Conservation (phyloP, 2,329 filamentous ascomycete genomes). For the Aaosphaeria arxii region DNA sequence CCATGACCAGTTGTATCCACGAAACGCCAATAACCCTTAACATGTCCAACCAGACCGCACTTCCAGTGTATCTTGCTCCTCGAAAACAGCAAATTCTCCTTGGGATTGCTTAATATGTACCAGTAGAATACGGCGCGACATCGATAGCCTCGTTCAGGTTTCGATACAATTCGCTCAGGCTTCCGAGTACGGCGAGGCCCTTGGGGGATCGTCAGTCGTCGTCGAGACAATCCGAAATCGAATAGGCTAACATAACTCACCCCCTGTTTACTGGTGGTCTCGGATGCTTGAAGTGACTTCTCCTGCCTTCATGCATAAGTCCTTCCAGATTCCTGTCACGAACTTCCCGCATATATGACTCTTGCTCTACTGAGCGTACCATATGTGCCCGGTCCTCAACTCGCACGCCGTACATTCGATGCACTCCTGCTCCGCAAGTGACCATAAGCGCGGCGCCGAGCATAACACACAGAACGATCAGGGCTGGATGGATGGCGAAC, state of each 20-base stretch:
- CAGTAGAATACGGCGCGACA: too few species aligned
- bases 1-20: too few species aligned
- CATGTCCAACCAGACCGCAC: too few species aligned
- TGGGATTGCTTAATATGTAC: too few species aligned
- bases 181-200: background rate
- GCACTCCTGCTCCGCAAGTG: conserved; percentile 17
- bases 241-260: background rate
- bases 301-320: background rate
- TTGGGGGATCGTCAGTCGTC: background rate
- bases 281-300: background rate
- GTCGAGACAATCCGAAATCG: too few species aligned
- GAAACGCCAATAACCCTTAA: too few species aligned
- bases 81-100: too few species aligned
- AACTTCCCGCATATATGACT: conserved; percentile 34
- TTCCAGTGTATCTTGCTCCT: too few species aligned
- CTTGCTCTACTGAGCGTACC: conserved; percentile 18
- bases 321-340: conserved; percentile 18
- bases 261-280: background rate
- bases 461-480: conserved; percentile 29
- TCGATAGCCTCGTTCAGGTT: too few species aligned
- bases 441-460: conserved; percentile 20
- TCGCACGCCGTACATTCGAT: conserved; percentile 9
- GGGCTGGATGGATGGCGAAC: conserved; percentile 18
- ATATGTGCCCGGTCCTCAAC: conserved; percentile 6
- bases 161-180: background rate